Conservation (phyloP, 2,329 filamentous ascomycete species). For the Exophiala aquamarina region DNA sequence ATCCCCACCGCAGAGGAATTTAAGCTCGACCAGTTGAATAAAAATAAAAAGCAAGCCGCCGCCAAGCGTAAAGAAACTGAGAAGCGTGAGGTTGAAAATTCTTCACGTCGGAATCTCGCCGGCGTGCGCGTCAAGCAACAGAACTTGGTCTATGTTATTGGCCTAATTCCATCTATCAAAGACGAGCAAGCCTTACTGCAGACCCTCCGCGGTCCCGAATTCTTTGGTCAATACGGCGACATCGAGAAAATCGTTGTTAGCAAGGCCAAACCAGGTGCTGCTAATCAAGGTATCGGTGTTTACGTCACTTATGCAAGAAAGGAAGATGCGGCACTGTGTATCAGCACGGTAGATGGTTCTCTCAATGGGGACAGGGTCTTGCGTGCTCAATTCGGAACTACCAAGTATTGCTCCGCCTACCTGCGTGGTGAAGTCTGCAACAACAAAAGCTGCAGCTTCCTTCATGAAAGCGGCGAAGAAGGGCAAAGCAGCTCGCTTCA, state of each 20-base stretch:
- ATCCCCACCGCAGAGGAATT: conserved; percentile 85
- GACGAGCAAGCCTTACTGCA: conserved; percentile 85
- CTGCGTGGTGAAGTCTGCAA: conserved; percentile 91
- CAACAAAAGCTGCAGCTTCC: conserved; percentile 95
- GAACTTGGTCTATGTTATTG: conserved; percentile 97
- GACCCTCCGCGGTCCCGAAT: conserved; percentile 84
- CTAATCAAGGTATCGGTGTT: conserved; percentile 85
- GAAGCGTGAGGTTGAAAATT: conserved; percentile 92
- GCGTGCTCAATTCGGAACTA: conserved; percentile 79
- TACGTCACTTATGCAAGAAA: conserved; percentile 98
- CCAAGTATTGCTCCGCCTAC: conserved; percentile 98
- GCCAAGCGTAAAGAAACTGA: conserved; percentile 91
- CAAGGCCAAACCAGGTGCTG: conserved; percentile 76
- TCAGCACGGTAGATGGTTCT: conserved; percentile 87
- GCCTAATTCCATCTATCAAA: conserved; percentile 83
- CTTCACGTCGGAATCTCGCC: conserved; percentile 92
- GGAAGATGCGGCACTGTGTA: conserved; percentile 85
- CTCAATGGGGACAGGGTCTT: conserved; percentile 84
- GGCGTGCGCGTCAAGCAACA: conserved; percentile 96
- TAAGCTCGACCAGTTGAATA: conserved; percentile 30
- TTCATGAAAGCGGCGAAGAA: conserved; percentile 97
- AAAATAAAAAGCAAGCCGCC: conserved; percentile 71
- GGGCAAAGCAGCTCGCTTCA: conserved; percentile 39
- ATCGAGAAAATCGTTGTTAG: conserved; percentile 99
- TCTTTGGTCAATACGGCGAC: conserved; percentile 97